phyloP scores from a whole-genome alignment of 495 filamentous ascomycete species.

The Oleoguttula mirabilis region DNA sequence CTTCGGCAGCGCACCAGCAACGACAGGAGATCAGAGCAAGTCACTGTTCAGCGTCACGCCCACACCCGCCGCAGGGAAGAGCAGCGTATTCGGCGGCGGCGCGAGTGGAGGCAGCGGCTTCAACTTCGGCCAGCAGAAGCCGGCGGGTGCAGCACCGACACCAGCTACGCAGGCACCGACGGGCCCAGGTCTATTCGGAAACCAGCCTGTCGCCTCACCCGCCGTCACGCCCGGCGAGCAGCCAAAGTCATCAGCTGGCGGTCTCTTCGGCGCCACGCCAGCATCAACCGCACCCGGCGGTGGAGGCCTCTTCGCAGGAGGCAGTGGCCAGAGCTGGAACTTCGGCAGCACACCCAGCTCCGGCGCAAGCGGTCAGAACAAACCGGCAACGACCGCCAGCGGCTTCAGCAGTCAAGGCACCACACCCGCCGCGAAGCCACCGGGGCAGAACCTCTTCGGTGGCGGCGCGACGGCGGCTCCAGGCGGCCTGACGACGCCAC shows the following conservation, averaged over 20 bases:
- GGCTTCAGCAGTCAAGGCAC: not conserved
- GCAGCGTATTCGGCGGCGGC: conserved; percentile 20
- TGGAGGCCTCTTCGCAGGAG: no score
- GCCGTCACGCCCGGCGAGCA: conserved; percentile 7
- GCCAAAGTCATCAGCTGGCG: not conserved
- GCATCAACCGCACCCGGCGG: not conserved
- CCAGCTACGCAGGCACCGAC: not conserved
- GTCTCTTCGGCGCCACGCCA: not conserved
- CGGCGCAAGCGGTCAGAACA: not conserved
- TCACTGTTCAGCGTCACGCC: conserved; percentile 10
- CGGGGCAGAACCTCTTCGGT: not conserved
- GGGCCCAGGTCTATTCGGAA: not conserved
- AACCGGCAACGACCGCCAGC: not conserved
- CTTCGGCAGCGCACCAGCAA: conserved; percentile 4
- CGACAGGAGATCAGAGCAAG: not conserved
- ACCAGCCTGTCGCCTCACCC: not conserved
- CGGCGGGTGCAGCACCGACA: not conserved
- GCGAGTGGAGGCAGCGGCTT: not conserved
- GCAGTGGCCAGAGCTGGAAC: not conserved
- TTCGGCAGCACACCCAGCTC: not conserved
- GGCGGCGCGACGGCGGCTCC: not conserved
- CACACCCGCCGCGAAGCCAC: not conserved
- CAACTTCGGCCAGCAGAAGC: not conserved
- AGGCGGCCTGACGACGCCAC: not conserved
- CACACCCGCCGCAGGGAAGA: conserved; percentile 1